A percentile compares a stretch with the other conserved stretches of the same genome.
Conservation (phyloP, 805 yeast species). For the Lipomyces mesembrius region DNA sequence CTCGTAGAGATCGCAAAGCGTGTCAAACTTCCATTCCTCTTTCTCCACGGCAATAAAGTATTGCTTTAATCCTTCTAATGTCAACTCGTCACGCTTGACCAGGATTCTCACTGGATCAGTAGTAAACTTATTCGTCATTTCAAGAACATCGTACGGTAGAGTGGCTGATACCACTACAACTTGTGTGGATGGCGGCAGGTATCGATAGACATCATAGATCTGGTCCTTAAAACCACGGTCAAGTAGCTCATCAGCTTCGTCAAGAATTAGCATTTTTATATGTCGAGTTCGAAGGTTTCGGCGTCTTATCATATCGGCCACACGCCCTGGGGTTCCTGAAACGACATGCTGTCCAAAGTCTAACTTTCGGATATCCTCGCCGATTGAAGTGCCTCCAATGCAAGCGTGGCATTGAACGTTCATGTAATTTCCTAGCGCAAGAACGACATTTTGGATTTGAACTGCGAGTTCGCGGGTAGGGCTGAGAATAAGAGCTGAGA, state of each 20-base stretch:
- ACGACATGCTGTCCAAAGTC: conserved; percentile 88
- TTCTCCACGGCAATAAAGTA: conserved; percentile 86
- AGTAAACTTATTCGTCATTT: conserved; percentile 91
- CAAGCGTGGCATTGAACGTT: conserved; percentile 92
- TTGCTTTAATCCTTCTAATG: conserved; percentile 95
- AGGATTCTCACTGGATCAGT: conserved; percentile 90
- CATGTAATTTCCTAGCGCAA: conserved; percentile 88
- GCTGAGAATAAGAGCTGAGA: conserved; percentile 85
- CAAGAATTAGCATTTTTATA: conserved; percentile 91
- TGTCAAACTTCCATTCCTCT: conserved; percentile 94
- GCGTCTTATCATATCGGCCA: conserved; percentile 92
- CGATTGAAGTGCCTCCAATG: conserved; percentile 93
- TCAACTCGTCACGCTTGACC: conserved; percentile 93
- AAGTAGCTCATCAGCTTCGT: conserved; percentile 98
- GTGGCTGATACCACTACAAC: conserved; percentile 96
- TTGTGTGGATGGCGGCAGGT: conserved; percentile 86
- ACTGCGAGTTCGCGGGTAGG: conserved; percentile 98
- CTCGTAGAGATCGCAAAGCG: conserved; percentile 92
- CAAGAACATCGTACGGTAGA: conserved; percentile 88
- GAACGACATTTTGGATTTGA: conserved; percentile 93
- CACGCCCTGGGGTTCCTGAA: conserved; percentile 99
- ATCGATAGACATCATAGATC: conserved; percentile 89
- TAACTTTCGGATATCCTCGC: conserved; percentile 84
- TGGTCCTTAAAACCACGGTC: conserved; percentile 93
- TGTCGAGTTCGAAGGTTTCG: conserved; percentile 78